Base-by-base conservation (phyloP, 495 filamentous ascomycete species). In the Chaetomium cochliodes region DNA sequence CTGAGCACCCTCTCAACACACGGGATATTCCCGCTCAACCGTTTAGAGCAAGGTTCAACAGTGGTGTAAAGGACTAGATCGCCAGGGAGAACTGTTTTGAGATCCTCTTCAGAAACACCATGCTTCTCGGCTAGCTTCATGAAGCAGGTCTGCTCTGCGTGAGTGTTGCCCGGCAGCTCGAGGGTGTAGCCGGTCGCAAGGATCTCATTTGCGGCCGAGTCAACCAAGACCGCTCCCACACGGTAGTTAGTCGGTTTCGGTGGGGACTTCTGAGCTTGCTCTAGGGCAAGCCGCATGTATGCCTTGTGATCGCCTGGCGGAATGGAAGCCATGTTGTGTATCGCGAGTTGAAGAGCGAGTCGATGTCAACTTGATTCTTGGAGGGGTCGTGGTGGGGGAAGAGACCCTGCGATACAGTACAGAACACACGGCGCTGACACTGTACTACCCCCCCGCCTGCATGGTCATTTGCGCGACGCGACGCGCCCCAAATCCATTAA, bases 111-210 rank as follows among this genome's bases (percentile, higher is more conserved):
- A 1, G 80, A 39, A 11, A 88, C 75, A 47, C 66, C 74, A 56
- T 77, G 69, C 54, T 74, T 69, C 57, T 74, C 69, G n/a, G 87
- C 83, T 28, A 88, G 83, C 74, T 98, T 98, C 46, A 85, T 75
- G 57, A 98, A 84, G 72, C 90, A 93, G 79, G 87, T 91, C 79
- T 98, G 92, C 70, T 98, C 94, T 6, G 94, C 94, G 67, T 98
- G 94, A 0, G 92, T 97, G 81, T 98, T 98, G 16, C 93, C 94
- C 0, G 86, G 82, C 13, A 94, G 86, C 72, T 98, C 93, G 67
- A 96, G 84, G 9, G 93, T 96, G 80, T 93, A 97, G 57, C 93
- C 92, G 2, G 91, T 93, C 2, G 90, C 84, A 47, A 97, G 83
- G 67, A 96, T 81, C 13, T 82, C 78, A 68, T 89, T 84, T 33